These are phyloP conservation scores for Pestalotiopsis sp. DNA, from an alignment of 2,329 filamentous ascomycete species.

Conservation along the genomic window DNA sequence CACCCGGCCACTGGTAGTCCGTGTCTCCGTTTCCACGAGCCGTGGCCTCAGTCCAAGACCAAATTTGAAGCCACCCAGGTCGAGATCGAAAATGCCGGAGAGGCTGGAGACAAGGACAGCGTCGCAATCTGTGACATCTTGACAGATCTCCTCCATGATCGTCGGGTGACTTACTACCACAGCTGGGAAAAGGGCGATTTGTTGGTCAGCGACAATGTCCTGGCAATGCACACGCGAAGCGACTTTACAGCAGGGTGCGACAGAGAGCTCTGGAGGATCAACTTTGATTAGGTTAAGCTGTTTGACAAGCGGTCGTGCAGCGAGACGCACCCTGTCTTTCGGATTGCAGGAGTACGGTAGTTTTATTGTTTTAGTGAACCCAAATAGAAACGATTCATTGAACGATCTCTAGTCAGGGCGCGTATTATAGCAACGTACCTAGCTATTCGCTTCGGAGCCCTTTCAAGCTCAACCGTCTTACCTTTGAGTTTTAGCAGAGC, in stretches of 20 bases:
- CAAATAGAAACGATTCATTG: no score
- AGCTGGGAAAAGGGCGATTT: conserved; percentile 59
- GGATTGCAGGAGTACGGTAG: not conserved
- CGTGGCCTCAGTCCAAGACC: conserved; percentile 55
- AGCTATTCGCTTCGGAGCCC: no score
- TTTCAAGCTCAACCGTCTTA: no score
- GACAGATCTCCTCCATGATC: conserved; percentile 48
- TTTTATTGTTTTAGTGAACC: no score
- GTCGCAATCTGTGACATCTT: conserved; percentile 40
- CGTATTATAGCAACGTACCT: no score
- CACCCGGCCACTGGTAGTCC: conserved; percentile 49
- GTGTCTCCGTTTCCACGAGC: conserved; percentile 58
- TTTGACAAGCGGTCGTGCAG: not conserved
- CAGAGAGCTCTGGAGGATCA: conserved; percentile 53
- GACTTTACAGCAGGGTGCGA: conserved; percentile 46
- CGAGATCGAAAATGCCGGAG: conserved; percentile 14
- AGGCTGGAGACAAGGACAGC: conserved; percentile 26
- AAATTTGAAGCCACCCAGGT: conserved; percentile 46
- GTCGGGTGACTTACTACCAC: conserved; percentile 52
- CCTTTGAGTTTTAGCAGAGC: no score
- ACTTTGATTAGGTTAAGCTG: conserved; percentile 42
- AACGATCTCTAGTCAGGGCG: no score
- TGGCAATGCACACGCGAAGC: conserved; percentile 53
- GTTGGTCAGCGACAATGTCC: conserved; percentile 53
- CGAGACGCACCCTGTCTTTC: not conserved